A percentile compares a stretch with the other conserved stretches of the same genome.
These are phyloP conservation scores for Tuber melanosporum DNA, from an alignment of 495 filamentous ascomycete species.

Conservation along the genomic window DNA sequence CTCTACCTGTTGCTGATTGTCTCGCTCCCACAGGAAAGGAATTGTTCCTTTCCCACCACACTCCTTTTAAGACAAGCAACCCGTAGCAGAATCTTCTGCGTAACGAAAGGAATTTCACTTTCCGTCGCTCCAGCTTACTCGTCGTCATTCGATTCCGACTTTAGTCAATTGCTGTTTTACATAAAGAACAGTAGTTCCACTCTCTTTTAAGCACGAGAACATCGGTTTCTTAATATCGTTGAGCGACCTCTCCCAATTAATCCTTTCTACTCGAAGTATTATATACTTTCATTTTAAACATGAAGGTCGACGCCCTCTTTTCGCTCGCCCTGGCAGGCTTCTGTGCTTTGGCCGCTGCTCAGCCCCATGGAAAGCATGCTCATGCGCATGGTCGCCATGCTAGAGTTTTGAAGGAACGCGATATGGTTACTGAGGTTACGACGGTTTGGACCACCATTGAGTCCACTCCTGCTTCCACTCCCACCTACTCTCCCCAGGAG, in stretches of 20 bases:
- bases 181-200: slow-evolving; percentile 10
- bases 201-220: not conserved
- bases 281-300: slow-evolving; percentile 9
- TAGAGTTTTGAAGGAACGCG: slow-evolving; percentile 3
- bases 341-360: slow-evolving; percentile 18
- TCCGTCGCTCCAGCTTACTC: not conserved
- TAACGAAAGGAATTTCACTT: slow-evolving; percentile 9
- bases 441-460: slow-evolving; percentile 4
- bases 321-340: slow-evolving; percentile 33
- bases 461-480: not conserved
- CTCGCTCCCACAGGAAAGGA: slow-evolving; percentile 26
- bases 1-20: slow-evolving; percentile 27
- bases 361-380: slow-evolving; percentile 31
- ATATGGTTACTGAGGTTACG: slow-evolving; percentile 21
- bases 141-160: not conserved
- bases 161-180: not conserved
- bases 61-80: slow-evolving; percentile 32
- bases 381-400: slow-evolving; percentile 23
- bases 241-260: slow-evolving; percentile 1
- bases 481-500: not conserved
- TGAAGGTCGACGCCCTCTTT: slow-evolving; percentile 28
- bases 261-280: not conserved
- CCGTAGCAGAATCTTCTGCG: slow-evolving; percentile 6
- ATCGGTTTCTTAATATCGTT: slow-evolving; percentile 3
- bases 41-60: slow-evolving; percentile 30